phyloP scores from a whole-genome alignment of 768 basidiomycete species.

The Xerocomus potaroensis region DNA sequence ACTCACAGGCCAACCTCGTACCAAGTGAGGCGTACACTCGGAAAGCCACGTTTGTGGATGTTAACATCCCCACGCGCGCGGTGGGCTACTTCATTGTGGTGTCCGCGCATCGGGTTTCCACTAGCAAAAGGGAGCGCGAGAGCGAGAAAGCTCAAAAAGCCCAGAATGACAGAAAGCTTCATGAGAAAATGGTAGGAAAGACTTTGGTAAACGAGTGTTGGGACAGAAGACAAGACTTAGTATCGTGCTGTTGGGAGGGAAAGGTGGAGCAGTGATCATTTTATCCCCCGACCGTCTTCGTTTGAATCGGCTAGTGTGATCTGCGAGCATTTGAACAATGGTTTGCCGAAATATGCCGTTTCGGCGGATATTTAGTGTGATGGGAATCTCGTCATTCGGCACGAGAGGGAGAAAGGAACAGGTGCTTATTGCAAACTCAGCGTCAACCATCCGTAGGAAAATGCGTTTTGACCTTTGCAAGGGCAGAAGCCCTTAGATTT shows the following conservation, averaged over 20 bases:
- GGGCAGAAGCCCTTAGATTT: too few species aligned
- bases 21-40: constrained; percentile 43
- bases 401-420: too few species aligned
- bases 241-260: too few species aligned
- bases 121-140: constrained; percentile 31
- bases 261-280: neutral
- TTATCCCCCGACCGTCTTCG: constrained; percentile 11
- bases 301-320: constrained; percentile 22
- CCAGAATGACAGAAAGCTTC: constrained; percentile 28
- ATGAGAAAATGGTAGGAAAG: constrained; percentile 6
- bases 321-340: neutral
- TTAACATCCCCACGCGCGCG: constrained; percentile 38
- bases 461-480: too few species aligned
- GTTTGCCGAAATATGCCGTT: too few species aligned
- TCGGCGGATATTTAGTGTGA: too few species aligned
- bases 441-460: too few species aligned
- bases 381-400: too few species aligned
- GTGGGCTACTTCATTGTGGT: constrained; percentile 44
- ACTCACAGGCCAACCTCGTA: constrained; percentile 51
- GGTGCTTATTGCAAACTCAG: too few species aligned
- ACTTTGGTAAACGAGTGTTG: constrained; percentile 21
- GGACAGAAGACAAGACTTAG: constrained; percentile 9
- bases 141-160: constrained; percentile 34
- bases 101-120: constrained; percentile 26
- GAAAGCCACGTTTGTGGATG: constrained; percentile 30